Evolutionary conservation across 495 filamentous ascomycete species (phyloP).

Genomic region (Paragyromitra xinjiangensis): DNA sequence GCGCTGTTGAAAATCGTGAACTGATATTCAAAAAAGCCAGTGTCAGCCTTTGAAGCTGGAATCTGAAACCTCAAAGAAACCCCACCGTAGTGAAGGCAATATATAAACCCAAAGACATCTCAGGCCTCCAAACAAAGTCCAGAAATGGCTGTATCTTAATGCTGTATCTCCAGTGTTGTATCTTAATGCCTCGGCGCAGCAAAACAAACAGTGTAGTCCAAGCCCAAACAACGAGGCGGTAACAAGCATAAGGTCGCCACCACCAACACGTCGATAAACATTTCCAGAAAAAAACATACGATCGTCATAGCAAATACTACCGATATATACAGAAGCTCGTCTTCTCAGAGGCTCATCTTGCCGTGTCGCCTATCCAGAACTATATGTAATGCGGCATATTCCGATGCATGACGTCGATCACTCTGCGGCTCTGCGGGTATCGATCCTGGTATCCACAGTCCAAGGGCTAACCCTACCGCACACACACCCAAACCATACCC

Average conservation of each 20-base stretch:
- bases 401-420: constrained; percentile 9
- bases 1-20: too few species aligned
- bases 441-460: not conserved
- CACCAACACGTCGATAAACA: not conserved
- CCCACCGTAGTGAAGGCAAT: too few species aligned
- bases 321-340: too few species aligned
- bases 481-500: constrained; percentile 5
- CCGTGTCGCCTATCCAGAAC: too few species aligned
- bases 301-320: not conserved
- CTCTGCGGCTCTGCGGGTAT: constrained; percentile 28
- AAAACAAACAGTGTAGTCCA: not conserved
- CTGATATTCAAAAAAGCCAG: too few species aligned
- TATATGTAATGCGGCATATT: not conserved
- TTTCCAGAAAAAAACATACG: not conserved
- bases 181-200: not conserved
- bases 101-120: too few species aligned
- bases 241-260: not conserved
- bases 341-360: too few species aligned
- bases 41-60: too few species aligned
- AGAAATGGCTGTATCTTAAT: too few species aligned
- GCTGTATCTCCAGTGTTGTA: not conserved
- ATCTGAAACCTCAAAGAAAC: too few species aligned
- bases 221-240: not conserved
- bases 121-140: too few species aligned
- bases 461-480: constrained; percentile 13